Evolutionary conservation across 768 basidiomycete species (phyloP).

Genomic region (Kwoniella bestiolae): DNA sequence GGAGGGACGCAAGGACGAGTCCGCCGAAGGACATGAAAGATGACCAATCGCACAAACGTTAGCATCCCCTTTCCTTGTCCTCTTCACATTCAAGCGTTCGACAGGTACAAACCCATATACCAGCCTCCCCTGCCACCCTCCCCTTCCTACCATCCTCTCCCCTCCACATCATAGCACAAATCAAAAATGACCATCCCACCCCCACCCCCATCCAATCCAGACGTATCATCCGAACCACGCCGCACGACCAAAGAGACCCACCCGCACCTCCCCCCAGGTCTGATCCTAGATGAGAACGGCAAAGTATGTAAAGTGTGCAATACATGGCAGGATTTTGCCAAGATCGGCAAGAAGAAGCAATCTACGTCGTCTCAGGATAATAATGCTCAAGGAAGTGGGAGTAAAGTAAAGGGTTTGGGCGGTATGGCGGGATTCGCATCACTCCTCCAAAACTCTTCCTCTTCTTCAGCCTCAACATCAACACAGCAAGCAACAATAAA

Average conservation of each 20-base stretch:
- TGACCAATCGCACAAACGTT: too few species aligned
- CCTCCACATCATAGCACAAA: too few species aligned
- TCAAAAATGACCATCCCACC: not conserved
- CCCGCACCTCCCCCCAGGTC: slow-evolving; percentile 69
- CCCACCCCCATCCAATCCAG: not conserved
- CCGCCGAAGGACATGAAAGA: too few species aligned
- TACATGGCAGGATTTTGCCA: slow-evolving; percentile 50
- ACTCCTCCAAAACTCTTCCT: slow-evolving; percentile 32
- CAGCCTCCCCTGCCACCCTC: too few species aligned
- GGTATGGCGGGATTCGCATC: slow-evolving; percentile 45
- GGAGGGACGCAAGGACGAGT: too few species aligned
- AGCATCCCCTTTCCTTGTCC: too few species aligned
- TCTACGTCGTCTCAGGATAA: slow-evolving; percentile 67
- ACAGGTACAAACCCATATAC: too few species aligned
- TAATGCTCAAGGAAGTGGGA: slow-evolving; percentile 64
- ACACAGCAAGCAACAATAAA: not conserved
- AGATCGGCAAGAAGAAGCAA: slow-evolving; percentile 38
- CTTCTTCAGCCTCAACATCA: slow-evolving; percentile 7
- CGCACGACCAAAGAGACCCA: slow-evolving; percentile 53
- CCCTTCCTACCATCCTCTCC: too few species aligned
- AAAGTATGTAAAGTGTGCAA: slow-evolving; percentile 90
- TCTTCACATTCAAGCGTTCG: too few species aligned
- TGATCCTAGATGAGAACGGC: slow-evolving; percentile 88
- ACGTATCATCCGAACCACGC: slow-evolving; percentile 5
- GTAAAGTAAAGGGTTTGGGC: slow-evolving; percentile 43